These are phyloP conservation scores for Scheffersomyces cryptocercus DNA, from an alignment of 1,139 yeast species.

Conservation along the genomic window DNA sequence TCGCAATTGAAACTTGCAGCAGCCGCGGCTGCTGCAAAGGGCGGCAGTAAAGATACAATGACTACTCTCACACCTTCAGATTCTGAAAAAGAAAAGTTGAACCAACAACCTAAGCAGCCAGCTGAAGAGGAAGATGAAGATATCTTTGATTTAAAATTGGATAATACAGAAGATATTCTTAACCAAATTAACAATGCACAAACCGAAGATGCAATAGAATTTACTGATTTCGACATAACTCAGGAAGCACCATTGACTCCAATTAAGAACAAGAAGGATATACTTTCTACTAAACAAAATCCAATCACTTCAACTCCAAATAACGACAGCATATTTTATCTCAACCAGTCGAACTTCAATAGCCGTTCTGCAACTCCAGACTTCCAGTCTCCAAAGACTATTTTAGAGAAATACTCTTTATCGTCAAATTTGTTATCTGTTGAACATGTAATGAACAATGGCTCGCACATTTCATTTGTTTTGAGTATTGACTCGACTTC, in stretches of 20 bases:
- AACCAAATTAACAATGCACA: slow-evolving; percentile 44
- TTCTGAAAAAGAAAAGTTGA: slow-evolving; percentile 2
- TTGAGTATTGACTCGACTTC: slow-evolving; percentile 65
- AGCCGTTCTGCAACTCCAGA: slow-evolving; percentile 16
- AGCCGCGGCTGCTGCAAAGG: background rate
- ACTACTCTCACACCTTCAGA: background rate
- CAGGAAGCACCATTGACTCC: slow-evolving; percentile 34
- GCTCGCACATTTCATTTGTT: slow-evolving; percentile 75
- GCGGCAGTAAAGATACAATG: background rate
- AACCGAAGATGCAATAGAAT: slow-evolving; percentile 39
- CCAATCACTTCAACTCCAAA: slow-evolving; percentile 18
- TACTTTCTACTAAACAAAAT: slow-evolving; percentile 4
- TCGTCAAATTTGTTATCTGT: slow-evolving; percentile 32
- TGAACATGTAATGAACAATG: slow-evolving; percentile 35
- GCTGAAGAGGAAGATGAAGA: background rate
- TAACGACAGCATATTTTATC: slow-evolving; percentile 6
- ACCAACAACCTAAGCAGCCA: background rate
- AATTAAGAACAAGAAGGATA: slow-evolving; percentile 4
- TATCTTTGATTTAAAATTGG: background rate
- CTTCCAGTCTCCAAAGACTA: slow-evolving; percentile 32
- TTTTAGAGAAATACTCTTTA: slow-evolving; percentile 39
- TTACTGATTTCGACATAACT: slow-evolving; percentile 22
- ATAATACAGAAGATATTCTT: slow-evolving; percentile 38
- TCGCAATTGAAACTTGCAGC: slow-evolving; percentile 1
- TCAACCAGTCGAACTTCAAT: slow-evolving; percentile 5